Base-by-base conservation (phyloP, 108 stramenopile genomes). In the Pseudonitzschia multiseries region DNA sequence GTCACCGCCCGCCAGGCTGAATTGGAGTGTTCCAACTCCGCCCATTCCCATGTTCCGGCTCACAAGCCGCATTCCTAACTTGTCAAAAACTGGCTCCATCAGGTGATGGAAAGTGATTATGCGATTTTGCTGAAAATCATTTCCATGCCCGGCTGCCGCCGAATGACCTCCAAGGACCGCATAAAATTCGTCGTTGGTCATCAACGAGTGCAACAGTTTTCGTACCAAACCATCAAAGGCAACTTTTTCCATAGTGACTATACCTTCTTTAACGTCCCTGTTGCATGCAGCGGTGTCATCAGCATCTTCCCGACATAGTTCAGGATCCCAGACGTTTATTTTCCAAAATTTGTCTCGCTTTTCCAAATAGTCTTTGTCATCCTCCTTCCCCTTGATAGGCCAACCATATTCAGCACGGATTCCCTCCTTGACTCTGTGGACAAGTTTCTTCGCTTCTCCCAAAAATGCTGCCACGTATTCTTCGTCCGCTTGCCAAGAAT, bases 401-500 rank as follows among this genome's bases (percentile, higher is more conserved):
- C 81, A 74, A 4, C 93, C 93, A 64, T 85, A 84, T 46, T 88
- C 87, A 21, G 86, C 77, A 70, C 77, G 87, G 14, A 91, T 91
- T 28, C 85, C 90, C 69, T 92, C 84, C 64, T 75, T 79, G 27
- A 84, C 83, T 40, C 93, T 77, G 21, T 65, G 61, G 15, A 94
- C 82, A n/a, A 94, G 69, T 62, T 85, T 70, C 21, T 75, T 75
- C 3, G 86, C 90, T 31, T 86, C 90, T 44, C 84, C 81, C 12
- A 92, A 65, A 72, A 86, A 87, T 42, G 86, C 82, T 50, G 86
- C 87, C 63, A 89, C 86, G 73, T 83, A 94, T 8, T 87, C 93
- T 27, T 87, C 87, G 82, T 94, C 93, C 13, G 79, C 83, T 75
- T 94, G 93, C 93, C 93, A 94, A 20, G 89, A 77, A 62, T 81